Conservation (phyloP, 805 yeast genomes). For the Henningerozyma blattae region DNA sequence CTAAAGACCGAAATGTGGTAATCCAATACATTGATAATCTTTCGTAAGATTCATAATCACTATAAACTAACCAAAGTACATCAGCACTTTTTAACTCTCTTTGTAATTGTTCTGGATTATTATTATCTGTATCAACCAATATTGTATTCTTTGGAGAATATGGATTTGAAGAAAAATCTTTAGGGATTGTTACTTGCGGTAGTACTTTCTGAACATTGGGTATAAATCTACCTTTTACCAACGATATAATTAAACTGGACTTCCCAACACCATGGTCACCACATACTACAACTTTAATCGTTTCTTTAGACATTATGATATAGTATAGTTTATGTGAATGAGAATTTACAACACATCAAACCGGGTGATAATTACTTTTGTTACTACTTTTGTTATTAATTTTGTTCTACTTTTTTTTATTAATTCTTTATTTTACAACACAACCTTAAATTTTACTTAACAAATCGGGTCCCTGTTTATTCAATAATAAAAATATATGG, state of each 20-base stretch:
- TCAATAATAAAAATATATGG: no score
- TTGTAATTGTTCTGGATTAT: constrained; percentile 49
- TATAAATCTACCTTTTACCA: constrained; percentile 72
- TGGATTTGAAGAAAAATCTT: constrained; percentile 47
- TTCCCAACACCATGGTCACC: constrained; percentile 93
- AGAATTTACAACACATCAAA: no score
- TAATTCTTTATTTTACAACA: no score
- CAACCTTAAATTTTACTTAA: no score
- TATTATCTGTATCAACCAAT: constrained; percentile 67
- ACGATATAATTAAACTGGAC: constrained; percentile 63
- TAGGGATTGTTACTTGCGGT: constrained; percentile 77
- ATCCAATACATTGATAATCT: constrained; percentile 89
- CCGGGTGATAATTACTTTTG: no score
- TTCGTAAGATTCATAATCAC: constrained; percentile 91
- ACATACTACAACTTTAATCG: constrained; percentile 75
- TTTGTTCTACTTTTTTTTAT: no score
- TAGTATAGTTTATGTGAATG: no score
- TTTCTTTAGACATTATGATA: constrained; percentile 30
- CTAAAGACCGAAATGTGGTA: constrained; percentile 83
- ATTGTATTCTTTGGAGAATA: constrained; percentile 56
- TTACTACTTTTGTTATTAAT: no score
- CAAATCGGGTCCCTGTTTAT: no score
- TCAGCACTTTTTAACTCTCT: constrained; percentile 73
- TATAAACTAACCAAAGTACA: constrained; percentile 88
- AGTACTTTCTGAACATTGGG: constrained; percentile 66